Conservation (phyloP, 345 rosid species). For the Gossypium mustelinum region DNA sequence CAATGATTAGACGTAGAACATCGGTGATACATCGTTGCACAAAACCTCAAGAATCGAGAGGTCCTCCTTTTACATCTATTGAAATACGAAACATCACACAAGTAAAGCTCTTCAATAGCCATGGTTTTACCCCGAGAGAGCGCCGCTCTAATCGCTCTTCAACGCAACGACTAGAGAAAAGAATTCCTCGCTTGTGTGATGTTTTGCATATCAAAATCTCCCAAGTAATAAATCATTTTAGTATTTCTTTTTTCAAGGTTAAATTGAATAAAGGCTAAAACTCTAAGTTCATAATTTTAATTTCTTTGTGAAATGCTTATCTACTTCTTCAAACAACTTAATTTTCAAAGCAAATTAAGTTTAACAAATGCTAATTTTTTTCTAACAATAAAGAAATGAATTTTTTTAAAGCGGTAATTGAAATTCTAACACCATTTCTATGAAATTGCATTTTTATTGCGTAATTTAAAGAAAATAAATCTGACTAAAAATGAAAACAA, state of each 20-base stretch:
- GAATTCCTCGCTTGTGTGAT: no score
- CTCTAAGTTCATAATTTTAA: neutral
- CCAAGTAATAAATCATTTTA: neutral
- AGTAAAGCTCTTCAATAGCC: no score
- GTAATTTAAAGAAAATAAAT: neutral
- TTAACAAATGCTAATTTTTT: neutral
- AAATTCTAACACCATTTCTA: neutral
- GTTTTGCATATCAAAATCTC: neutral
- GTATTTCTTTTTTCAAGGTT: neutral
- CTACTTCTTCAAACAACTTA: neutral
- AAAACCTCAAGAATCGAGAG: no score
- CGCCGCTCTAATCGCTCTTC: no score
- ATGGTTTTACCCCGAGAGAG: no score
- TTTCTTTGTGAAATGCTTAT: neutral
- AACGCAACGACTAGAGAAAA: no score
- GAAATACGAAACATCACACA: no score
- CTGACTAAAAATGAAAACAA: neutral
- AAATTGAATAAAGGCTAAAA: neutral
- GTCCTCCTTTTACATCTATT: no score
- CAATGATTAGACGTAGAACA: neutral
- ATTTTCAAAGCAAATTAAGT: neutral
- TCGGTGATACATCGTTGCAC: neutral
- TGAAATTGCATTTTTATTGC: neutral
- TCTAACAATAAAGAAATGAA: neutral
- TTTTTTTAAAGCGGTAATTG: neutral